Conservation (phyloP, 768 basidiomycete species). For the Mycena maculata region DNA sequence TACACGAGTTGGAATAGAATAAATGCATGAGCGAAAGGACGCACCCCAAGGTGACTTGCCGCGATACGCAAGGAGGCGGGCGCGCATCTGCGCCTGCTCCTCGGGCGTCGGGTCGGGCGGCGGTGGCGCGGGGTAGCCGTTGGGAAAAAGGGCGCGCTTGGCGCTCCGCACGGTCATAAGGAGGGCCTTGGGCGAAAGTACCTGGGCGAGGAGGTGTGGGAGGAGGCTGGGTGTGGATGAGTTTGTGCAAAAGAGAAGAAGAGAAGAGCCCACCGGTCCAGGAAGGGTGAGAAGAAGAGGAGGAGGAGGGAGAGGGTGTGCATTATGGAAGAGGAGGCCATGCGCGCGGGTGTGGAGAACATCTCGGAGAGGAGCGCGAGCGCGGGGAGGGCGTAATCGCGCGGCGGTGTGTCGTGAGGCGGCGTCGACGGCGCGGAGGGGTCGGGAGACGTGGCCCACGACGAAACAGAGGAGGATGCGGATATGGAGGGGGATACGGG, state of each 20-base stretch:
- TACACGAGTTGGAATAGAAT: neutral
- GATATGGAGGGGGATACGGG: slow-evolving; percentile 26
- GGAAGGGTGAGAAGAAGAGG: slow-evolving; percentile 61
- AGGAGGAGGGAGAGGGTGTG: slow-evolving; percentile 60
- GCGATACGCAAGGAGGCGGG: slow-evolving; percentile 49
- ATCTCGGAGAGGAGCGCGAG: slow-evolving; percentile 63
- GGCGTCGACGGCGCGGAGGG: slow-evolving; percentile 18
- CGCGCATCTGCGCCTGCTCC: slow-evolving; percentile 74
- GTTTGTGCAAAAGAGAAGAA: neutral
- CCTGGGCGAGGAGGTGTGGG: slow-evolving; percentile 70
- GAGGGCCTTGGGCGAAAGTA: slow-evolving; percentile 64
- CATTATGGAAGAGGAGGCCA: slow-evolving; percentile 59
- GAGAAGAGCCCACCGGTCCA: slow-evolving; percentile 63
- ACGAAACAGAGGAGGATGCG: slow-evolving; percentile 32
- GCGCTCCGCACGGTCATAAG: slow-evolving; percentile 64
- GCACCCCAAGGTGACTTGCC: slow-evolving; percentile 34
- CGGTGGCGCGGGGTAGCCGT: slow-evolving; percentile 84
- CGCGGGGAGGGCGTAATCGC: slow-evolving; percentile 55
- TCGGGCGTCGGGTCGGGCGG: slow-evolving; percentile 81
- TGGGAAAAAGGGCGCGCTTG: slow-evolving; percentile 86
- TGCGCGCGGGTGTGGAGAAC: slow-evolving; percentile 59
- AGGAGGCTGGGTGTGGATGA: slow-evolving; percentile 61
- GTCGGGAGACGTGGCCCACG: slow-evolving; percentile 29
- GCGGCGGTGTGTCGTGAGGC: slow-evolving; percentile 10
- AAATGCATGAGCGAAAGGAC: neutral